A percentile compares a stretch with the other conserved stretches of the same genome.
Conservation (phyloP, 2,329 filamentous ascomycete species). For the Diaporthe sp. region DNA sequence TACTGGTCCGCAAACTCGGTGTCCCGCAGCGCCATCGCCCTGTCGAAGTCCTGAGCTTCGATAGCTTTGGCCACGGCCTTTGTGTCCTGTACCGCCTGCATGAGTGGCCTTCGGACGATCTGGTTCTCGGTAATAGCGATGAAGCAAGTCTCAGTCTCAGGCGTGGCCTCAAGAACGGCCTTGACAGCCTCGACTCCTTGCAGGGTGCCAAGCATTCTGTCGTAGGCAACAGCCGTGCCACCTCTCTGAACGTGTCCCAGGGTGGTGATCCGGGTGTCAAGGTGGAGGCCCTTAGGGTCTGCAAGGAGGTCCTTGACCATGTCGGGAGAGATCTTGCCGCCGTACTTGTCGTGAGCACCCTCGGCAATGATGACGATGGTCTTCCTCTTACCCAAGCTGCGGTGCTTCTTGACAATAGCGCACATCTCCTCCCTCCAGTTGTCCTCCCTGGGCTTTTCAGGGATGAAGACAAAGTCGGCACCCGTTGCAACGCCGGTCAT, state of each 20-base stretch:
- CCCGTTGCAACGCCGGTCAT: constrained; percentile 97
- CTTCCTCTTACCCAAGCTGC: constrained; percentile 90
- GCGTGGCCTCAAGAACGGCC: constrained; percentile 89
- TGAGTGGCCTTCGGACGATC: constrained; percentile 89
- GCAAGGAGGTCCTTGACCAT: constrained; percentile 93
- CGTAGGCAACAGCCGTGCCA: constrained; percentile 91
- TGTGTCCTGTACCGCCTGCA: constrained; percentile 89
- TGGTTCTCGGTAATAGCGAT: constrained; percentile 99
- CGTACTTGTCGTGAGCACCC: constrained; percentile 86
- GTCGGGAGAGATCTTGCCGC: constrained; percentile 84
- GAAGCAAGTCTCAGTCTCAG: constrained; percentile 91
- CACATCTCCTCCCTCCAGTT: constrained; percentile 95
- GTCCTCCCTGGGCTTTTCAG: constrained; percentile 88
- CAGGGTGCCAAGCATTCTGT: constrained; percentile 91
- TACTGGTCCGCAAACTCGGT: constrained; percentile 96
- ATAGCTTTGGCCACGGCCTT: constrained; percentile 88
- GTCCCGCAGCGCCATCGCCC: constrained; percentile 89
- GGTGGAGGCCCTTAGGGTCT: constrained; percentile 78
- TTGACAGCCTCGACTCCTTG: constrained; percentile 96
- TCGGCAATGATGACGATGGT: constrained; percentile 99
- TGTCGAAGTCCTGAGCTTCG: constrained; percentile 85
- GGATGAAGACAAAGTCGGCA: constrained; percentile 97
- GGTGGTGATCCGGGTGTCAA: constrained; percentile 95
- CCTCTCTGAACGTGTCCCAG: constrained; percentile 98
- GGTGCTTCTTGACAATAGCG: constrained; percentile 83